Conservation (phyloP, 345 rosid genomes). For the Lumnitzera littorea region DNA sequence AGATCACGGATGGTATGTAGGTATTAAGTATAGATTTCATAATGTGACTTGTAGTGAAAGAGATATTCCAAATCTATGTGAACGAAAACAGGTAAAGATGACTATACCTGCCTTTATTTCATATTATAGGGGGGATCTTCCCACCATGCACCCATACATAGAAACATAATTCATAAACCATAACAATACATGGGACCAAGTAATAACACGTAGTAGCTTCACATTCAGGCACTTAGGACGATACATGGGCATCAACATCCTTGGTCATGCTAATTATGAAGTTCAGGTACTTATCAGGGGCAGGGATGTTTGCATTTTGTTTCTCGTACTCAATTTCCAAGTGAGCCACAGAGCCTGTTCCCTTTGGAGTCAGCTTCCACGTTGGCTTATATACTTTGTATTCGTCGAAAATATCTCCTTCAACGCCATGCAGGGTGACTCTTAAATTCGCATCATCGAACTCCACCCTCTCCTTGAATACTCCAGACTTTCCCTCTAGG, state of each 20-base stretch:
- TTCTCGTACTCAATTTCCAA: constrained; percentile 9
- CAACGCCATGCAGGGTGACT: constrained; percentile 11
- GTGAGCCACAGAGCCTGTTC: constrained; percentile 1
- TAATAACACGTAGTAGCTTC: too few species aligned
- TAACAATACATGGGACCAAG: too few species aligned
- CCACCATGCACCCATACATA: too few species aligned
- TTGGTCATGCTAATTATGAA: constrained; percentile 4
- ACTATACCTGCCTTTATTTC: too few species aligned
- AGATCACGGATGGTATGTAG: too few species aligned
- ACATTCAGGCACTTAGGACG: neutral
- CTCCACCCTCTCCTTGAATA: constrained; percentile 17
- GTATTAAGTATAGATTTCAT: too few species aligned
- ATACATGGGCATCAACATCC: constrained; percentile 7
- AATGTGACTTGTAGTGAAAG: too few species aligned
- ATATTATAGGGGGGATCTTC: too few species aligned
- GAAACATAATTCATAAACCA: too few species aligned
- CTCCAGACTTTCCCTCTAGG: constrained; percentile 15
- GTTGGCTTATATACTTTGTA: constrained; percentile 14
- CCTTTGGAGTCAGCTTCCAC: constrained; percentile 11
- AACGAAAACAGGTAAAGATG: too few species aligned
- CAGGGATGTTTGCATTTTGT: constrained; percentile 1
- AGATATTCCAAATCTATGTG: too few species aligned
- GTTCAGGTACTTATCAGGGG: constrained; percentile 8
- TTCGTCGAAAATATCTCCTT: constrained; percentile 16
- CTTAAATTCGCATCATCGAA: constrained; percentile 17